Percentiles rank a stretch among this genome's conserved stretches.
Conservation (phyloP, 139 green algal genomes). For the Coelastrella sp. region DNA sequence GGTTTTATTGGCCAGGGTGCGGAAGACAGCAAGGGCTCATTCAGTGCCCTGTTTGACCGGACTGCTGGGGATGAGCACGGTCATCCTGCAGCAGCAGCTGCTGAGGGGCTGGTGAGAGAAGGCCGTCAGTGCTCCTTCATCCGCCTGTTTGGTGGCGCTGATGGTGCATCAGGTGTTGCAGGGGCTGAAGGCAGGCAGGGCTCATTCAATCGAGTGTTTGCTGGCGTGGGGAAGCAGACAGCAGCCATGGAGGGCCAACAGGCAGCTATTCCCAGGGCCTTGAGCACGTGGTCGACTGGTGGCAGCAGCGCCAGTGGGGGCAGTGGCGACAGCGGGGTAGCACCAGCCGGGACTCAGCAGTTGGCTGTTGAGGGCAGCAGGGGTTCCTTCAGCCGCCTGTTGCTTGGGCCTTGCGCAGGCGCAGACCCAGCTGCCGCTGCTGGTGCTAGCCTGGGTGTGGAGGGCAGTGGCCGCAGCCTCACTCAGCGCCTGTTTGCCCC, state of each 20-base stretch:
- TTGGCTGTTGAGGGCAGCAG: conserved; percentile 16
- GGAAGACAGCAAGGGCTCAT: neutral
- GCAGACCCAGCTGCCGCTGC: neutral
- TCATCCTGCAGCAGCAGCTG: neutral
- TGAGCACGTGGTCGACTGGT: neutral
- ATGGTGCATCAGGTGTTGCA: neutral
- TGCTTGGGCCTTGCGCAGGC: neutral
- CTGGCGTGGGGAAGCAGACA: neutral
- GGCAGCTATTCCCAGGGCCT: neutral
- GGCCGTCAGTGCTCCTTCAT: neutral
- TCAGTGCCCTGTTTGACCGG: neutral
- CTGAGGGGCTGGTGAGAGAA: neutral
- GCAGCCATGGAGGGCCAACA: neutral
- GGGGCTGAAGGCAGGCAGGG: neutral
- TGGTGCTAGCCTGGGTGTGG: neutral
- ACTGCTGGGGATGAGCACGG: neutral
- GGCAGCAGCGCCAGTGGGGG: neutral
- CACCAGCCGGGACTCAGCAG: neutral
- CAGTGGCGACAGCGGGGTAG: neutral
- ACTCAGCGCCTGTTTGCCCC: neutral
- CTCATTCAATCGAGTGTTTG: neutral
- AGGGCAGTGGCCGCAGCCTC: neutral
- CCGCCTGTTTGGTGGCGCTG: neutral
- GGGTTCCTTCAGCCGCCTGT: neutral
- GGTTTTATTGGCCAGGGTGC: neutral